Conservation (phyloP, 306 rosid species). For the Elaeagnus macrophylla region DNA sequence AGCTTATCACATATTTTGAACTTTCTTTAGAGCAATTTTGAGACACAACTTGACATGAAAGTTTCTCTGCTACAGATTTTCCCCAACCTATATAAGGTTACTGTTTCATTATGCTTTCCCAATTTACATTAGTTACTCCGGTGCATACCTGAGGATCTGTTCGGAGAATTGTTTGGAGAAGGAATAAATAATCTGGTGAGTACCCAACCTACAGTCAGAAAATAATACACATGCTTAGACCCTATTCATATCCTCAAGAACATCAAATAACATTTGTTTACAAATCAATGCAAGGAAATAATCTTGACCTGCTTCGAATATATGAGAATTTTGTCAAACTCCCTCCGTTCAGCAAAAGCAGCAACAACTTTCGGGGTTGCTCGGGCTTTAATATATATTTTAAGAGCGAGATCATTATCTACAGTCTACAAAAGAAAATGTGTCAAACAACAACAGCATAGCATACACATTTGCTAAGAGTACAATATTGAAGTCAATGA, state of each 20-base stretch:
- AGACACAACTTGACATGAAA: too few species aligned
- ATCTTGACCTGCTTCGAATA: conserved; percentile 85
- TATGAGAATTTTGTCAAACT: conserved; percentile 93
- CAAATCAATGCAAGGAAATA: conserved; percentile 8
- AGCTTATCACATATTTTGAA: too few species aligned
- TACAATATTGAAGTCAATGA: too few species aligned
- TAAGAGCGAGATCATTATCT: conserved; percentile 89
- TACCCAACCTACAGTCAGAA: conserved; percentile 77
- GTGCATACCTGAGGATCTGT: conserved; percentile 42
- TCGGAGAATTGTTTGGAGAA: conserved; percentile 92
- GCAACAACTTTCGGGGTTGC: conserved; percentile 99
- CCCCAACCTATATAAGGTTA: too few species aligned
- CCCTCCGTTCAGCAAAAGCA: conserved; percentile 98
- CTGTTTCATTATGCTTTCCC: background rate
- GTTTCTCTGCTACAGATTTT: background rate
- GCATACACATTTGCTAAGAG: too few species aligned
- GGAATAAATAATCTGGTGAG: conserved; percentile 94
- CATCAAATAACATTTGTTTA: conserved; percentile 3
- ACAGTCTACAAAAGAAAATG: conserved; percentile 59
- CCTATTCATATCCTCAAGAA: background rate
- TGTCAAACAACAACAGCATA: background rate
- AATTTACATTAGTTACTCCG: background rate
- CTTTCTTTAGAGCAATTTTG: too few species aligned
- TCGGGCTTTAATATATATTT: conserved; percentile 95
- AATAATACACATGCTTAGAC: conserved; percentile 19